Evolutionary conservation across 805 yeast species (phyloP).

Genomic region (Sugiyamaella boreocaroliniensis): DNA sequence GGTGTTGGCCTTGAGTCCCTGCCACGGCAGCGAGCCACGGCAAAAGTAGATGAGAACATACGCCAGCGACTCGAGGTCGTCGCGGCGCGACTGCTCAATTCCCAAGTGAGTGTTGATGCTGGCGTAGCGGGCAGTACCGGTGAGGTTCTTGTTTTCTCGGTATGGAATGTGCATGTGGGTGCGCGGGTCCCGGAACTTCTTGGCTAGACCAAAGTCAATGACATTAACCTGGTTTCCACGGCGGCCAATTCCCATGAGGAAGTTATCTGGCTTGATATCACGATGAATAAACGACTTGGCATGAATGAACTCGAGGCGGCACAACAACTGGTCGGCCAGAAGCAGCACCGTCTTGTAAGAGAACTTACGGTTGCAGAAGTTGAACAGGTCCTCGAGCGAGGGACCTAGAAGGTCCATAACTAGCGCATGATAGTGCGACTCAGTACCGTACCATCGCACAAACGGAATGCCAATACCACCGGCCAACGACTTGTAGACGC

Average conservation of each 20-base stretch:
- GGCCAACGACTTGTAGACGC: conserved; percentile 86
- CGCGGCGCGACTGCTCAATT: conserved; percentile 93
- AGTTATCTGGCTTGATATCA: conserved; percentile 79
- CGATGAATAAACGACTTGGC: conserved; percentile 87
- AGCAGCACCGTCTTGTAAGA: conserved; percentile 88
- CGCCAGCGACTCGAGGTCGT: conserved; percentile 90
- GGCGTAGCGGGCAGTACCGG: conserved; percentile 97
- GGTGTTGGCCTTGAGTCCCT: conserved; percentile 93
- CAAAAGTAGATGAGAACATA: conserved; percentile 91
- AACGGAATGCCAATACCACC: conserved; percentile 98
- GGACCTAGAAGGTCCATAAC: conserved; percentile 95
- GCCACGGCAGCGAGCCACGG: conserved; percentile 97
- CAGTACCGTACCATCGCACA: conserved; percentile 95
- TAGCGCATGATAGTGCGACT: conserved; percentile 94
- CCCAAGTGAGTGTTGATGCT: conserved; percentile 94
- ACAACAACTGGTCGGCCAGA: conserved; percentile 88
- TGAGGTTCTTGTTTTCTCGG: conserved; percentile 89
- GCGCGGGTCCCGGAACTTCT: conserved; percentile 89
- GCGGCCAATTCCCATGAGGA: conserved; percentile 82
- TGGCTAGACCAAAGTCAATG: conserved; percentile 90
- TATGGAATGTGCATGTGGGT: conserved; percentile 93
- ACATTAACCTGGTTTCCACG: conserved; percentile 94
- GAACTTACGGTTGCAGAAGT: conserved; percentile 90
- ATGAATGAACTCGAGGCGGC: conserved; percentile 91
- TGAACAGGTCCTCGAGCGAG: conserved; percentile 88